A percentile compares a stretch with the other conserved stretches of the same genome.
These are phyloP conservation scores for Amylocarpus encephaloides DNA, from an alignment of 2,329 filamentous ascomycete genomes.

Conservation along the genomic window DNA sequence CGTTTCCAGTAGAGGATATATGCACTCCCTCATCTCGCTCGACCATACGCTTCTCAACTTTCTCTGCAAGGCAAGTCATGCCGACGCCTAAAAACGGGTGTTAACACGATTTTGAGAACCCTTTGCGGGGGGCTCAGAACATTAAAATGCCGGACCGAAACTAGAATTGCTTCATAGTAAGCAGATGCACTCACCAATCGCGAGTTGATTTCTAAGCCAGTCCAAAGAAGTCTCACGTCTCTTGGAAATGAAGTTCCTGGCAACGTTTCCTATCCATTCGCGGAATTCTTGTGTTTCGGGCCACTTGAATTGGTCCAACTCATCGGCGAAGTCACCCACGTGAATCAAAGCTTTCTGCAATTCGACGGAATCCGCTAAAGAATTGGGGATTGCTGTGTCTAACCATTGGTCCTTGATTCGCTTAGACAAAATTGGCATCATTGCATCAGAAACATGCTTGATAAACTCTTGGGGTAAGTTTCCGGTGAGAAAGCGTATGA, in stretches of 20 bases:
- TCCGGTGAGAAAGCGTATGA: constrained; percentile 46
- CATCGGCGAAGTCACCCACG: constrained; percentile 57
- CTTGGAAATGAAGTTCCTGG: constrained; percentile 78
- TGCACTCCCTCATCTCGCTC: constrained; percentile 60
- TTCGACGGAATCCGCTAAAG: constrained; percentile 60
- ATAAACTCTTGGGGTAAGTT: constrained; percentile 50
- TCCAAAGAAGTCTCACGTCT: constrained; percentile 75
- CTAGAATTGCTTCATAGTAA: too few species aligned
- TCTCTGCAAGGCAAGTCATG: constrained; percentile 65
- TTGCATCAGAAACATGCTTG: constrained; percentile 55
- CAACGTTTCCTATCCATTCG: constrained; percentile 75
- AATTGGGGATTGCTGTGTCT: constrained; percentile 66
- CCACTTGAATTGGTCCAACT: constrained; percentile 58
- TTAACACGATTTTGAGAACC: not conserved
- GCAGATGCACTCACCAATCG: constrained; percentile 29
- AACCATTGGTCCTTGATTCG: constrained; percentile 70
- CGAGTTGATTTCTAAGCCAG: constrained; percentile 62
- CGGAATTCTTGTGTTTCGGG: constrained; percentile 55
- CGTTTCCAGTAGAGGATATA: constrained; percentile 47
- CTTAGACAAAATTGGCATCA: constrained; percentile 64
- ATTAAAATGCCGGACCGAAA: too few species aligned
- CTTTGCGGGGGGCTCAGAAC: too few species aligned
- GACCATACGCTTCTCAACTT: constrained; percentile 76
- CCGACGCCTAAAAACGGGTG: constrained; percentile 49
- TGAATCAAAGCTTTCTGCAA: constrained; percentile 67